Evolutionary conservation across 2,329 filamentous ascomycete species (phyloP), one percentile per base, ranked within the genome.

Genomic region (Pseudogymnoascus sp.): DNA sequence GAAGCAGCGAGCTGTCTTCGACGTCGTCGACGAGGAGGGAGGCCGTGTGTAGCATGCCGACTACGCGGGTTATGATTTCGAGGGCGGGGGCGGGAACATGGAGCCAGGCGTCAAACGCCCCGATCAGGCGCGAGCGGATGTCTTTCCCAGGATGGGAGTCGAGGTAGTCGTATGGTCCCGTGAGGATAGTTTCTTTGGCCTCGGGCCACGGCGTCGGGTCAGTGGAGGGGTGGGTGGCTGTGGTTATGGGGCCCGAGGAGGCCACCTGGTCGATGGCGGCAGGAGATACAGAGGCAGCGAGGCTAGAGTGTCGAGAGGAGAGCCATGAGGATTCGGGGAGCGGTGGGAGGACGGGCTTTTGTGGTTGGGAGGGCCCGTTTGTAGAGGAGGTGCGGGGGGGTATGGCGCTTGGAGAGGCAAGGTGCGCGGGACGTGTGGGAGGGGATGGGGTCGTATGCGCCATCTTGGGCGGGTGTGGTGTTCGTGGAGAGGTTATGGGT

Each of bases 1-100:
- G 87, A 28, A 95, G 81, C 65, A 85, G 76, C 2, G 89, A 92
- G 42, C 83, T 86, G 76, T 96, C 91, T 77, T 96, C 90, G 5
- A 96, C 91, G 73, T 96, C 92, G 75, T 96, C 91, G 62, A 95
- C 84, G 23, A 95, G 83, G 62, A 95, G 79, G 3, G 89, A 92
- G 2, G 91, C 87, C 39, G 91, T 93, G 75, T 95, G 91, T 55
- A 95, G 81, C 89, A 93, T 93, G 68, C 87, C 88, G 9, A 95
- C 84, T 3, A 92, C 89, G 64, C 84, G 85, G 28, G 88, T 92
- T 70, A 95, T 93, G 64, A 92, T 80, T 42, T 84, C 82, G 62
- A 95, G 80, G 67, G 84, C 85, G 64, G 85, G 81, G 7, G 80
- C 73, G 0, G 91, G 90, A 19, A 95, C 90, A 62, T 89, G 80